Conservation (phyloP, 805 yeast species). For the Ascoidea asiatica region DNA sequence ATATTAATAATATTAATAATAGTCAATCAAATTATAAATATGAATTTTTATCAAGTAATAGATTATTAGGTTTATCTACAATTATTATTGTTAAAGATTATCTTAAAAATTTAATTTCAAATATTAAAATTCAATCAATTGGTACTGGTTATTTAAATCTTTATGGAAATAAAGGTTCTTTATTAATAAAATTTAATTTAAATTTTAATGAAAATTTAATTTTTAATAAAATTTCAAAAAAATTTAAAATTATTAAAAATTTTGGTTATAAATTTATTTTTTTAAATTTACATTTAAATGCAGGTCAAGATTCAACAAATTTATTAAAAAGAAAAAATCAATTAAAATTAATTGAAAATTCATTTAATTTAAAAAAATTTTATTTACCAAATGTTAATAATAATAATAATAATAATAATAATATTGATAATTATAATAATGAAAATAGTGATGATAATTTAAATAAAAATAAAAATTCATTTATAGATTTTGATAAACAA, state of each 20-base stretch:
- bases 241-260: slow-evolving; percentile 5
- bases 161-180: slow-evolving; percentile 56
- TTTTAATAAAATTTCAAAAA: slow-evolving; percentile 10
- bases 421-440: not conserved
- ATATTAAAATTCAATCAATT: slow-evolving; percentile 26
- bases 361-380: slow-evolving; percentile 15
- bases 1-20: not conserved
- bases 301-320: slow-evolving; percentile 29
- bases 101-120: slow-evolving; percentile 24
- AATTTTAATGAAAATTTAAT: slow-evolving; percentile 23
- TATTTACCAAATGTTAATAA: too few relatives aligned
- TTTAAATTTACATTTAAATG: slow-evolving; percentile 40
- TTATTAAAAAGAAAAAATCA: slow-evolving; percentile 30
- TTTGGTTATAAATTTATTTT: slow-evolving; percentile 21
- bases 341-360: slow-evolving; percentile 23
- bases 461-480: too few relatives aligned
- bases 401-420: too few relatives aligned
- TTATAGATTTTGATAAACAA: not conserved
- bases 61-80: slow-evolving; percentile 38
- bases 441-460: not conserved
- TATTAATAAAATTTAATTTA: slow-evolving; percentile 26
- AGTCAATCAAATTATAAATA: slow-evolving; percentile 13
- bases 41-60: slow-evolving; percentile 26
- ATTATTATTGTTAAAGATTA: slow-evolving; percentile 24
- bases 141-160: slow-evolving; percentile 44